Conservation (phyloP, 1,284 basidiomycete genomes). For the Ceratobasidium sp. region DNA sequence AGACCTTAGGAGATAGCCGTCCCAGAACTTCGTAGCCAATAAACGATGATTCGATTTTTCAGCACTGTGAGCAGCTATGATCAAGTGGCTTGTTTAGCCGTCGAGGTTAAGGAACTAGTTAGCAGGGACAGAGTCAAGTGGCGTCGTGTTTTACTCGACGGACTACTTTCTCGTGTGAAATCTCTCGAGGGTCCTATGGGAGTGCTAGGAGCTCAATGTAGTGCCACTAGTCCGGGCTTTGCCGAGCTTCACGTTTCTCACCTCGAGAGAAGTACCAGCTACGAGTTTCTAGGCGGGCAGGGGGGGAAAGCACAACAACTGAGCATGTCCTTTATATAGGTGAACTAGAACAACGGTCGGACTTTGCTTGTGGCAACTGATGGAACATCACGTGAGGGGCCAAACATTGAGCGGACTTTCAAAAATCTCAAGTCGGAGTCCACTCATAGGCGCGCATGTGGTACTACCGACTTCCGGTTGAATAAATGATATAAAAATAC, state of each 20-base stretch:
- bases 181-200: neutral
- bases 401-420: conserved; percentile 18
- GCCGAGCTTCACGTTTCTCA: neutral
- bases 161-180: neutral
- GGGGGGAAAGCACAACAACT: neutral
- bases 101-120: too few species aligned
- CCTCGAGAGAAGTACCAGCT: neutral
- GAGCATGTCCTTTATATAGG: neutral
- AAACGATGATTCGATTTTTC: too few species aligned
- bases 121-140: neutral
- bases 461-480: neutral
- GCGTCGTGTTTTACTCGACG: neutral
- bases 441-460: neutral
- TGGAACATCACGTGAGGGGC: neutral
- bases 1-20: too few species aligned
- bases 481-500: neutral
- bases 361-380: neutral
- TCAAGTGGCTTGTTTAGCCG: too few species aligned
- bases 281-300: neutral
- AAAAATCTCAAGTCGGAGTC: neutral
- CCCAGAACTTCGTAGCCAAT: too few species aligned
- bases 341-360: neutral
- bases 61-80: too few species aligned
- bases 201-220: neutral
- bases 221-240: neutral